A percentile compares a stretch with the other conserved stretches of the same genome.
These are phyloP conservation scores for Diplodia seriata DNA, from an alignment of 2,329 filamentous ascomycete genomes.

Conservation along the genomic window DNA sequence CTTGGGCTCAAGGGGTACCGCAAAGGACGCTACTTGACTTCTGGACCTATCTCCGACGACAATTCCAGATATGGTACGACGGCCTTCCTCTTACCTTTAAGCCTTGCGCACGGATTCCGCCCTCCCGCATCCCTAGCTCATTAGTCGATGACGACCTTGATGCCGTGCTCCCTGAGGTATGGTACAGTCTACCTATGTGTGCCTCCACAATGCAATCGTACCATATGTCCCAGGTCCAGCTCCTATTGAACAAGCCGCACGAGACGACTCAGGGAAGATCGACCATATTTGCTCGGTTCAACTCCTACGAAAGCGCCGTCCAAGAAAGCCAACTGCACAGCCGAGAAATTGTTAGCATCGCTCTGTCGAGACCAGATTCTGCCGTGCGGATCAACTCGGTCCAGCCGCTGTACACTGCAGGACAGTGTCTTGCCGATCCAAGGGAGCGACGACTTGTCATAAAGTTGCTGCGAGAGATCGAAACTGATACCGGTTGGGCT, in stretches of 20 bases:
- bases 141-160: slow-evolving; percentile 43
- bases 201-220: slow-evolving; percentile 71
- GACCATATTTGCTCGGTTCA: slow-evolving; percentile 61
- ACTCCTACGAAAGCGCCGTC: slow-evolving; percentile 64
- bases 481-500: slow-evolving; percentile 69
- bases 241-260: slow-evolving; percentile 66
- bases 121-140: slow-evolving; percentile 39
- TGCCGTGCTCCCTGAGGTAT: slow-evolving; percentile 62
- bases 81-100: slow-evolving; percentile 67
- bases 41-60: slow-evolving; percentile 63
- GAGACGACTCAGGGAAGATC: slow-evolving; percentile 61
- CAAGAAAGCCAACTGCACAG: slow-evolving; percentile 64
- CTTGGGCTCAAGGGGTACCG: slow-evolving; percentile 53
- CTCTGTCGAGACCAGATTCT: slow-evolving; percentile 62
- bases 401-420: slow-evolving; percentile 67
- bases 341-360: slow-evolving; percentile 68
- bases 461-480: slow-evolving; percentile 63
- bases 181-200: slow-evolving; percentile 69
- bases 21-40: slow-evolving; percentile 59
- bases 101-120: slow-evolving; percentile 60
- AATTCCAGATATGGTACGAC: slow-evolving; percentile 66
- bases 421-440: slow-evolving; percentile 63
- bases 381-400: slow-evolving; percentile 65
- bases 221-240: slow-evolving; percentile 68
- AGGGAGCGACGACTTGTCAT: slow-evolving; percentile 63